Conservation (phyloP, 441 rosid species). For the Euphorbia corollata region DNA sequence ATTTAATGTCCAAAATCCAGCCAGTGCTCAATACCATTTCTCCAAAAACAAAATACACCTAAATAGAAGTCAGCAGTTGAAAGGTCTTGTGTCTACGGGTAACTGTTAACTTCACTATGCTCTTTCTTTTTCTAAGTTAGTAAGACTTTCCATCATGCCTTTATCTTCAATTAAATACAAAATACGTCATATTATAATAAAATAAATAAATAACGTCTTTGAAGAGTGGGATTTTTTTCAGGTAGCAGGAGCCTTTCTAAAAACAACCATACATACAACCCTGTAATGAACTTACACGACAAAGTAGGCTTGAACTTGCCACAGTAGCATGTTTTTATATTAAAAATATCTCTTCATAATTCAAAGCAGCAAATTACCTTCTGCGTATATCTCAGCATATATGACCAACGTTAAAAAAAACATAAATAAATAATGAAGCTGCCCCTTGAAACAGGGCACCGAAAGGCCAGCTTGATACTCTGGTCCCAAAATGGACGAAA, state of each 20-base stretch:
- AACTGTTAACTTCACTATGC: neutral
- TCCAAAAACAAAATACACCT: too few species aligned
- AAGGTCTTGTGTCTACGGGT: slow-evolving; percentile 19
- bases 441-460: neutral
- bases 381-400: too few species aligned
- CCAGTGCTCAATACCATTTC: too few species aligned
- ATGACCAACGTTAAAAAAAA: too few species aligned
- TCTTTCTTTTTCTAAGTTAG: neutral
- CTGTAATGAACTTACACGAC: too few species aligned
- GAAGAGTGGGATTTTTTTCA: too few species aligned
- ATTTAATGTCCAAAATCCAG: too few species aligned
- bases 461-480: neutral
- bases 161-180: neutral
- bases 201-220: too few species aligned
- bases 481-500: neutral
- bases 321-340: neutral
- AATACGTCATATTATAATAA: neutral
- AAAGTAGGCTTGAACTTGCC: neutral
- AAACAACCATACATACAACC: too few species aligned
- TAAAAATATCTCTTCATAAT: neutral
- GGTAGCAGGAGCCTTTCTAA: too few species aligned
- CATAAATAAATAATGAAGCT: neutral
- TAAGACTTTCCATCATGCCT: neutral
- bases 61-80: slow-evolving; percentile 12
- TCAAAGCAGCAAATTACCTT: neutral